Evolutionary conservation across 805 yeast genomes (phyloP), one percentile per base, ranked within the genome.

Genomic region (Metschnikowia hibisci): DNA sequence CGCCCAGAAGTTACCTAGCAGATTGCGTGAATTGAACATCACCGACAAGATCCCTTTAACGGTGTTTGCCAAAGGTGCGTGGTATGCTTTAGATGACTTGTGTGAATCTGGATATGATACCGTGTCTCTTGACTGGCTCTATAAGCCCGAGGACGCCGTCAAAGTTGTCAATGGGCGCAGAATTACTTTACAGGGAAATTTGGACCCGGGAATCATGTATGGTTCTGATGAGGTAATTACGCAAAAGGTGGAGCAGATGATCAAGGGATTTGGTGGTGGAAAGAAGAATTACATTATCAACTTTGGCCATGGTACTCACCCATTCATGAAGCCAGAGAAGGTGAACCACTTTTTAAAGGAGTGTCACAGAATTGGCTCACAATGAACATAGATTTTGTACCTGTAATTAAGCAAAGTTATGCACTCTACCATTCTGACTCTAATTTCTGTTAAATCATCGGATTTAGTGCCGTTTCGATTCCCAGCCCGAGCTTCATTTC

Each of bases 261-360:
- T 93, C 47, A 62, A 73, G 46, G 95, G 90, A 6, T 93, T 93
- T 61, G 93, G 93, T n/a, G 95, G 95, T 34, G 96, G 96, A 16
- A 88, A 88, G 64, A 80, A 86, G 58, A 77, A 84, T 57, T 93
- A 93, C 68, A 91, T 93, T 53, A 83, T 91, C 55, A 93, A 93
- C 71, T 86, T 93, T 59, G 99, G 99, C 36, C 99, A 93, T 57
- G 99, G 99, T 13, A 93, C 99, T 16, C 97, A 89, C 62, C 99
- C 99, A 16, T 88, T 87, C 67, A 89, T 93, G 96, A 84, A 87
- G 51, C 96, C 98, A 9, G 96, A 86, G 51, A 84, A 84, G 63
- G 78, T 93, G 48, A 81, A 79, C 47, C 87, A 80, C 66, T 93
- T 93, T 69, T 71, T 93, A 59, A 70, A 87, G 64, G 96, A 88